Evolutionary conservation across 768 basidiomycete genomes (phyloP).

Genomic region (Mrakia frigida): DNA sequence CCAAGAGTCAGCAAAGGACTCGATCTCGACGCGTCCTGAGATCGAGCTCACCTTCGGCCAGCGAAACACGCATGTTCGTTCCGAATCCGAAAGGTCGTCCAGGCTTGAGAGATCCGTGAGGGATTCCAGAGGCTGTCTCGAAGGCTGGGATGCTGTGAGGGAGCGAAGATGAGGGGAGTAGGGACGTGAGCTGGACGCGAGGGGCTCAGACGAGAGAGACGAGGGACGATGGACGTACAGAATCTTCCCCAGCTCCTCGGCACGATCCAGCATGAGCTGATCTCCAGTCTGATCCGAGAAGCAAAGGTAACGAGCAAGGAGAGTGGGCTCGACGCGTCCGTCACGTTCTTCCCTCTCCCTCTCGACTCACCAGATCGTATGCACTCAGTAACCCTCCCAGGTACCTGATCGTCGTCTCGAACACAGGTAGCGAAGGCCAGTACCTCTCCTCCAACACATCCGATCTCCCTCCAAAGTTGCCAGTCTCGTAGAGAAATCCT

Average conservation of each 20-base stretch:
- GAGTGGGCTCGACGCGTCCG: not conserved
- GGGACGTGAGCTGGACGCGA: not conserved
- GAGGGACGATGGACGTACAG: constrained; percentile 34
- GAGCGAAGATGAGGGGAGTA: not conserved
- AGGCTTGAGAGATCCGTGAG: constrained; percentile 42
- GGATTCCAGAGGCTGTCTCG: constrained; percentile 44
- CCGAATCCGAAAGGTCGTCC: constrained; percentile 34
- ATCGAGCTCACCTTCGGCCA: constrained; percentile 35
- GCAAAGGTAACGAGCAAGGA: not conserved
- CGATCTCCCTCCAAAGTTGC: not conserved
- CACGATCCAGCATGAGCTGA: constrained; percentile 45
- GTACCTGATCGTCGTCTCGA: constrained; percentile 49
- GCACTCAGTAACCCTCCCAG: constrained; percentile 47
- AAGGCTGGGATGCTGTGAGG: constrained; percentile 37
- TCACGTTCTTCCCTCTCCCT: too few species aligned
- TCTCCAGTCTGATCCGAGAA: constrained; percentile 43
- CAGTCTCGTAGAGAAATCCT: not conserved
- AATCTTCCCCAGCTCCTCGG: constrained; percentile 46
- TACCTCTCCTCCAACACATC: not conserved
- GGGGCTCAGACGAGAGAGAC: too few species aligned
- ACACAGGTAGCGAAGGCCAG: constrained; percentile 38
- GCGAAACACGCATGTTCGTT: not conserved
- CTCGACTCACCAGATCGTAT: constrained; percentile 39
- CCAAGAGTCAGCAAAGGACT: not conserved
- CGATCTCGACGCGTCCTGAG: not conserved